Evolutionary conservation across 2,329 filamentous ascomycete species (phyloP), one percentile per base, ranked within the genome.

Genomic region (Pseudogymnoascus sp.): DNA sequence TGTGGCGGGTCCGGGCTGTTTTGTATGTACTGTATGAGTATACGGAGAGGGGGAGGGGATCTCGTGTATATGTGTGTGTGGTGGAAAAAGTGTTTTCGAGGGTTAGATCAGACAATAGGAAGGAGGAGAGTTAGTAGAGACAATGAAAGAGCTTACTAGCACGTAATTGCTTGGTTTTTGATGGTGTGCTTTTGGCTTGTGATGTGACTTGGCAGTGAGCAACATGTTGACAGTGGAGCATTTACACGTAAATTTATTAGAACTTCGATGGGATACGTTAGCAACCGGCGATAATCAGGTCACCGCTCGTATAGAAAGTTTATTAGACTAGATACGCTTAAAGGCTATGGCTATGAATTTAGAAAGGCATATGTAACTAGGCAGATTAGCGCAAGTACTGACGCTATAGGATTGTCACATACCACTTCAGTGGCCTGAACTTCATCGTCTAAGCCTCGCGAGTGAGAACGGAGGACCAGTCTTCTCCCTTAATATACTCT

Each of bases 1-100:
- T 29, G 13, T 17, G 1, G 44, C 4, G 44, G 7, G 19, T 6
- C n/a, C 19, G 38, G 10, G 1, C 21, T 29, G 23, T 50, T 29
- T 29, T 50, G 44, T 50, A 50, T 50, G 44, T 50, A 50, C 44
- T 50, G 44, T 50, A 50, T 29, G 44, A 50, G 44, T 50, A 50
- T 50, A 50, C 23, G 44, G 44, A 50, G 44, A 50, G 15, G 23
- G 15, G 44, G 23, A 11, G 31, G 44, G 5, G 31, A 10, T n/a
- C 42, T 46, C 42, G 42, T 46, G 42, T 46, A 46, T 46, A 46
- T 26, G 42, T 26, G 40, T 23, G 40, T 44, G 40, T 44, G 42
- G 21, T 26, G 23, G 23, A 26, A 46, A 46, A 46, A 26, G 40
- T 19, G 17, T 1, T 23, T 44, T 44, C 19, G 19, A 23, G 19